Base-by-base conservation (phyloP, 352 stramenopile genomes). In the Globisporangium barbulae region DNA sequence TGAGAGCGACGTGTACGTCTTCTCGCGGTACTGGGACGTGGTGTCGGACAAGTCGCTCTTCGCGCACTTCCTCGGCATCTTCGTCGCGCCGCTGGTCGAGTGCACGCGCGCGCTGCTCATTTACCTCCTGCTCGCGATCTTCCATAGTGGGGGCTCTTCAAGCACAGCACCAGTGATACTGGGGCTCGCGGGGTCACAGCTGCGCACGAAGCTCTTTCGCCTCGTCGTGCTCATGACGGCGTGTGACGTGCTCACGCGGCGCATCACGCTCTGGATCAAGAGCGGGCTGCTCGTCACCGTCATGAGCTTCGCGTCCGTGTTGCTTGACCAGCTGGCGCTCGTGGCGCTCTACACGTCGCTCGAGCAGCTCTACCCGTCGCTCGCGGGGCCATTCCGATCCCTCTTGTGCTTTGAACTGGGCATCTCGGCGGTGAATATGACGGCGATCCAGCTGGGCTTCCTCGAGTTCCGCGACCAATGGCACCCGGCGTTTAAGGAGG, bases 1-100 rank as follows among this genome's bases (percentile, higher is more conserved):
- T 12, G 33, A 21, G 8, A 55, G 65, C 33, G 76, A 89, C 60
- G 75, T 92, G 17, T 93, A 94, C 64, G 76, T 93, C 8, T 93
- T 93, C 64, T 91, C 84, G 25, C 84, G 86, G 39, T 93, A 94
- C 57, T 90, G 85, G 83, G 79, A 85, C 49, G 84, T 94, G 17
- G 78, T 85, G 22, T 94, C 85, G 15, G 75, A 94, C 74, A 84
- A 86, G 60, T 88, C 85, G 49, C 65, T 89, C 28, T 48, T 88
- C 42, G 70, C 72, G 33, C 83, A 94, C 65, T 89, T 93, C 49
- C 55, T 90, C 12, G 81, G 78, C 22, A 49, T 93, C 4, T 44
- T 78, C 15, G 59, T 89, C 25, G 82, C 84, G 21, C 85, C 85
- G 12, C n/a, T 94, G 33, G 48, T 93, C 45, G 83, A 93, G 53